Conservation (phyloP, 2,329 filamentous ascomycete species). For the Monosporascus sp. region DNA sequence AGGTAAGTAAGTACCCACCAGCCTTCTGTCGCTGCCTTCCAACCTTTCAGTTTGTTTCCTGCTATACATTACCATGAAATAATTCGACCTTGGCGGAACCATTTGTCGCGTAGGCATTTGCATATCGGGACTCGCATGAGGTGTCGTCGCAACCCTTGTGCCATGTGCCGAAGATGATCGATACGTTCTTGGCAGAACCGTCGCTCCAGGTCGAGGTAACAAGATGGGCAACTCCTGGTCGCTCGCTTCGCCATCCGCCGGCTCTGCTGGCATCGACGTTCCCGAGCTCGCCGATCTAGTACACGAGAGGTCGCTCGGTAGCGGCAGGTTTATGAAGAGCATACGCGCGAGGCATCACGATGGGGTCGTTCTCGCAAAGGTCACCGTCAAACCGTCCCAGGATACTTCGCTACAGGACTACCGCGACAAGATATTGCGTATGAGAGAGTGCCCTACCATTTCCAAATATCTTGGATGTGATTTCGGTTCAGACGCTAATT, state of each 20-base stretch:
- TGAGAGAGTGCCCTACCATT: slow-evolving; percentile 23
- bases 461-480: not conserved
- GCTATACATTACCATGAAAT: too few species aligned
- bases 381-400: slow-evolving; percentile 85
- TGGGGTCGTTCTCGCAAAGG: slow-evolving; percentile 88
- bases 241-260: slow-evolving; percentile 82
- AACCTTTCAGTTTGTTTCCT: too few species aligned
- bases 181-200: not conserved
- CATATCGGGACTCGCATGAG: not conserved
- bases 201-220: slow-evolving; percentile 5
- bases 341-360: slow-evolving; percentile 86
- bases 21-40: too few species aligned
- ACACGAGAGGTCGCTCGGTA: slow-evolving; percentile 89
- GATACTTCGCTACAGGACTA: slow-evolving; percentile 71
- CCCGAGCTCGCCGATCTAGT: slow-evolving; percentile 85
- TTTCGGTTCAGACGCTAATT: slow-evolving; percentile 4
- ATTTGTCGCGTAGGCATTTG: too few species aligned
- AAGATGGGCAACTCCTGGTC: slow-evolving; percentile 96
- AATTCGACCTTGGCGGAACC: too few species aligned
- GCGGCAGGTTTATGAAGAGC: slow-evolving; percentile 93
- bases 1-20: too few species aligned
- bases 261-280: slow-evolving; percentile 88
- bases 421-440: slow-evolving; percentile 69
- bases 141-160: not conserved
- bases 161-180: not conserved